These are phyloP conservation scores for Herpetomonas tarakana DNA, from an alignment of 208 protist genomes.

Conservation along the genomic window DNA sequence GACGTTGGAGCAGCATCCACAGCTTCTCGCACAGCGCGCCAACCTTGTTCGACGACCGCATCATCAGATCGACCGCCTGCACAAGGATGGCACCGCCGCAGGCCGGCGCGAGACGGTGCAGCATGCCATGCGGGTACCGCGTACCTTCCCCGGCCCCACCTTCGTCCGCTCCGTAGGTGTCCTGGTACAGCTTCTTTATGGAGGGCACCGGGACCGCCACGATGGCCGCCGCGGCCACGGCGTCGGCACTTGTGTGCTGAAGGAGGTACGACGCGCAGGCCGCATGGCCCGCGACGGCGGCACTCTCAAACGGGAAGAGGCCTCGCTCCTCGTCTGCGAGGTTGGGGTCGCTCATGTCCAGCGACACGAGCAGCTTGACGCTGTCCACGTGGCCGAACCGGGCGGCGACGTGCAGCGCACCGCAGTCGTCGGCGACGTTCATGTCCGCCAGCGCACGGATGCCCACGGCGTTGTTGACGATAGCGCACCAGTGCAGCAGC, in stretches of 20 bases:
- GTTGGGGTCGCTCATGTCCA: conserved; percentile 64
- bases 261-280: conserved; percentile 56
- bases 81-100: conserved; percentile 42
- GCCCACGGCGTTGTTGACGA: conserved; percentile 57
- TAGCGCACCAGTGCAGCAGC: conserved; percentile 69
- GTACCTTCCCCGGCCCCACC: neutral
- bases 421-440: conserved; percentile 69
- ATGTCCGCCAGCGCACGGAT: conserved; percentile 74
- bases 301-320: conserved; percentile 69
- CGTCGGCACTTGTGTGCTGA: conserved; percentile 29
- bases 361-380: conserved; percentile 57
- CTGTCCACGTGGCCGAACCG: conserved; percentile 41
- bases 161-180: neutral
- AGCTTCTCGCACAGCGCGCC: conserved; percentile 28
- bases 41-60: conserved; percentile 14
- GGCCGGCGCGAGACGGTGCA: conserved; percentile 43
- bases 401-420: conserved; percentile 57
- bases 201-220: conserved; percentile 6
- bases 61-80: conserved; percentile 36
- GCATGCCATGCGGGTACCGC: conserved; percentile 8
- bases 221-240: conserved; percentile 3
- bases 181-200: neutral
- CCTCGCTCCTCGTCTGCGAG: conserved; percentile 17
- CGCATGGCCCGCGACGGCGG: conserved; percentile 37
- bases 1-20: conserved; percentile 33